Evolutionary conservation across 768 basidiomycete genomes (phyloP).

Genomic region (Amanita pseudoporphyria): DNA sequence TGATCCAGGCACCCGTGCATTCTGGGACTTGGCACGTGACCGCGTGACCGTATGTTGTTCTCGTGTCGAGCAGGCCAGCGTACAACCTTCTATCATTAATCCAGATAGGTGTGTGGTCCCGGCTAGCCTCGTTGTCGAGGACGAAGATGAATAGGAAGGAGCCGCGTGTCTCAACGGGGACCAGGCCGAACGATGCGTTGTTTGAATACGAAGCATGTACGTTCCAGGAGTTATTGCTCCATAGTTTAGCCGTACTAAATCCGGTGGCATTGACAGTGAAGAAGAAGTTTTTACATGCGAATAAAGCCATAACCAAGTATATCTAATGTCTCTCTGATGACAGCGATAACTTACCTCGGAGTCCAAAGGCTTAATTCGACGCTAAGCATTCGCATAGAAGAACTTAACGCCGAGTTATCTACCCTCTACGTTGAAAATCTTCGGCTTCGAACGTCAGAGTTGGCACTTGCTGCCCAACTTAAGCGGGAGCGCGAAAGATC

Average conservation of each 20-base stretch:
- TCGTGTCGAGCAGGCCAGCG: background rate
- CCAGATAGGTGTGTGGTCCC: background rate
- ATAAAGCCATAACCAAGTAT: constrained; percentile 88
- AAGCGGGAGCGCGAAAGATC: constrained; percentile 78
- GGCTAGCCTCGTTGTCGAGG: constrained; percentile 16
- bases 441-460: constrained; percentile 71
- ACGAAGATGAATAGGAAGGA: constrained; percentile 48
- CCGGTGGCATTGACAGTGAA: constrained; percentile 54
- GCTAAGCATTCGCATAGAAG: constrained; percentile 75
- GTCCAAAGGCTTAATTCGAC: constrained; percentile 68
- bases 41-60: constrained; percentile 1
- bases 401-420: constrained; percentile 75
- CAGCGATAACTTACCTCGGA: background rate
- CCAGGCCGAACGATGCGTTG: constrained; percentile 69
- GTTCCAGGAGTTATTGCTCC: constrained; percentile 20
- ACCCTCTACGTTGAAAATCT: constrained; percentile 79
- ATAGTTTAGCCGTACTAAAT: constrained; percentile 15
- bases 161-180: constrained; percentile 53
- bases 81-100: background rate
- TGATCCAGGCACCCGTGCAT: no score
- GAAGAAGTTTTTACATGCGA: constrained; percentile 86
- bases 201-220: constrained; percentile 80
- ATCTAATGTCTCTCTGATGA: constrained; percentile 12
- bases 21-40: background rate
- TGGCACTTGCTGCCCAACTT: constrained; percentile 63